These are phyloP conservation scores for Vaucheria bursata DNA, from an alignment of 352 stramenopile genomes.

Conservation along the genomic window DNA sequence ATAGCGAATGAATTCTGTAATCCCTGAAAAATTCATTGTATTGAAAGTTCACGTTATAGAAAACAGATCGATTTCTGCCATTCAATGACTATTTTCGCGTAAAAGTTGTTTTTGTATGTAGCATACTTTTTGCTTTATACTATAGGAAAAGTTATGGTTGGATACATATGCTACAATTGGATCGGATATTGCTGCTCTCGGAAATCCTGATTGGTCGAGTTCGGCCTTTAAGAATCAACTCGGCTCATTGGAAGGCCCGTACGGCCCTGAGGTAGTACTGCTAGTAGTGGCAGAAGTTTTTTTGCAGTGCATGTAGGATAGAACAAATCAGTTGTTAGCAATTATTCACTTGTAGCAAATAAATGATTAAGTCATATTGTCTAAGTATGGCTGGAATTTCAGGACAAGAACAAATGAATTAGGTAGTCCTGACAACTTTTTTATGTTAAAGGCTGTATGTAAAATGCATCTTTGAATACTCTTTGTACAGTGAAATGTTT, in stretches of 20 bases:
- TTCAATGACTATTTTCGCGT: too few species aligned
- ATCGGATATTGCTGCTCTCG: conserved; percentile 69
- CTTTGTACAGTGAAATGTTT: too few species aligned
- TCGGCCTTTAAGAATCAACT: conserved; percentile 49
- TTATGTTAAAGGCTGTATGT: background rate
- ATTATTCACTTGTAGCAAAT: background rate
- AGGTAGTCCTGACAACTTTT: background rate
- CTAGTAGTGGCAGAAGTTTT: too few species aligned
- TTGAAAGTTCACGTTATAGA: too few species aligned
- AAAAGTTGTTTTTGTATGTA: too few species aligned
- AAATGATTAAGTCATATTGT: background rate
- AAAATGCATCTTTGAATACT: background rate
- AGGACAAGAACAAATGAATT: background rate
- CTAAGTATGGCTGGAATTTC: background rate
- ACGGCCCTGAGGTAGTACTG: conserved; percentile 74
- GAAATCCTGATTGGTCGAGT: conserved; percentile 47
- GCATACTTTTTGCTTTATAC: too few species aligned
- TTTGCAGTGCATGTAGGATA: too few species aligned
- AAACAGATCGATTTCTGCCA: too few species aligned
- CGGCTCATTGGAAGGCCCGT: conserved; percentile 48
- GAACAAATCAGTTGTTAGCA: background rate
- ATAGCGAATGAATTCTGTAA: too few species aligned
- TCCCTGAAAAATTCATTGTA: too few species aligned
- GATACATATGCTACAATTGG: conserved; percentile 74
- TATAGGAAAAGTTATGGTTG: conserved; percentile 72